Conservation (phyloP, 768 basidiomycete genomes). For the Rhizopogon salebrosus region DNA sequence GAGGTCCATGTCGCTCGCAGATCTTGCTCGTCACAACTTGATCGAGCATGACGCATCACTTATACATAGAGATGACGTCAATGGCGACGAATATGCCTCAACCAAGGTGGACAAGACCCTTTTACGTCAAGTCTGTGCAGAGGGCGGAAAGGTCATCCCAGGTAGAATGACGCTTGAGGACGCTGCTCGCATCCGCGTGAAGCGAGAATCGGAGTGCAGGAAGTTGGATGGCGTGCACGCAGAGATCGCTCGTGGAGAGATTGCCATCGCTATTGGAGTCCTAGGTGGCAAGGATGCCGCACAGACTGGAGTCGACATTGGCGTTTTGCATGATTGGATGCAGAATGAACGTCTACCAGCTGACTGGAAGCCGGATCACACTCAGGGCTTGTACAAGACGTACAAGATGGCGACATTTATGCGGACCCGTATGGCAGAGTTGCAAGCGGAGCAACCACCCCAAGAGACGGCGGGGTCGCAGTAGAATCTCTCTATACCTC, state of each 20-base stretch:
- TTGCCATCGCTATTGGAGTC: slow-evolving; percentile 58
- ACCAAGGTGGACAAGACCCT: slow-evolving; percentile 30
- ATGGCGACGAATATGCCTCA: slow-evolving; percentile 42
- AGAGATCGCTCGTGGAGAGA: slow-evolving; percentile 64
- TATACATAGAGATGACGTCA: slow-evolving; percentile 43
- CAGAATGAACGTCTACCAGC: slow-evolving; percentile 45
- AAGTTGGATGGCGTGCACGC: slow-evolving; percentile 42
- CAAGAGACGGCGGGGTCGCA: not conserved
- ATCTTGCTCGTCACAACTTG: slow-evolving; percentile 42
- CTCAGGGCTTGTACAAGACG: slow-evolving; percentile 22
- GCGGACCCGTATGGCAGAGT: slow-evolving; percentile 21
- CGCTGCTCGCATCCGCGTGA: slow-evolving; percentile 46
- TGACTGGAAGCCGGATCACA: slow-evolving; percentile 28
- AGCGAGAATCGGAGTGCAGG: slow-evolving; percentile 42
- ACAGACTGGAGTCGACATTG: slow-evolving; percentile 39
- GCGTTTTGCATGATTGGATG: slow-evolving; percentile 47
- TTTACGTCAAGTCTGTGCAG: slow-evolving; percentile 32
- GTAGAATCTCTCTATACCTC: not conserved
- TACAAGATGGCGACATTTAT: slow-evolving; percentile 23
- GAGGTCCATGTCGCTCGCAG: slow-evolving; percentile 29
- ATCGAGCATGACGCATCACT: slow-evolving; percentile 61
- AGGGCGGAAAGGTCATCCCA: slow-evolving; percentile 24
- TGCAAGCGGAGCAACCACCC: slow-evolving; percentile 3
- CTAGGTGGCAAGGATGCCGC: slow-evolving; percentile 28
- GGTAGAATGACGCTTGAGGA: slow-evolving; percentile 26